Base-by-base conservation (phyloP, 768 basidiomycete genomes). In the Amylocystis lapponica region DNA sequence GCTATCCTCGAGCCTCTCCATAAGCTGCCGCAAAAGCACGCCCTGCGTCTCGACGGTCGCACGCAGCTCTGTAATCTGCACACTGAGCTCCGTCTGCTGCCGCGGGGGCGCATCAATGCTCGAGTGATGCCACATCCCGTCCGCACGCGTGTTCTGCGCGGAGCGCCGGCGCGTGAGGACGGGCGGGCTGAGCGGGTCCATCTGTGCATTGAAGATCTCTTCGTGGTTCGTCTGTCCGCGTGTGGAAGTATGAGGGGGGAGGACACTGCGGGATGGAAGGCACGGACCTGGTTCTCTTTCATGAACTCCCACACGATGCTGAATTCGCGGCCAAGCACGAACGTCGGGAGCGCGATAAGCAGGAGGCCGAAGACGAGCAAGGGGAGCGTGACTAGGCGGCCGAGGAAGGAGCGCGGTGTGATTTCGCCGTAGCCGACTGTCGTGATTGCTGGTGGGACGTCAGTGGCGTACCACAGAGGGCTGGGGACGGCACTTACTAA, bases 341-440 rank as follows among this genome's bases (percentile, higher is more conserved):
- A 95, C 55, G 81, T 86, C 6, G 92, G 92, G 4, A 95, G 72
- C 0, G 92, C 93, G 56, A 96, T 92, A 31, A 94, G 72, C 0
- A 96, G 72, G 9, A 95, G 71, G 3, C 92, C 92, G 52, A 89
- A 94, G 11, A 89, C 74, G 36, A 96, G 79, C 16, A 96, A 74
- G 0, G 92, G 92, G 1, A 94, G 66, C 0, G 92, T 91, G 52
- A 95, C 69, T 27, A 94, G 67, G 2, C 89, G 81, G 0, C 92
- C 92, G n/a, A 94, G 70, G 61, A 86, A 81, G 1, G 89, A 89
- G 11, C 86, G 78, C 0, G 92, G 92, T 0, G 87, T 89, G 41
- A 93, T 88, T 62, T 95, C 92, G 27, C 92, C 92, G 53, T 92
- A 95, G 11, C 92, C 89, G 1, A 91, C 87, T 0, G 91, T 93